Conservation (phyloP, 257 asterid genomes). For the Craterostigma plantagineum region DNA sequence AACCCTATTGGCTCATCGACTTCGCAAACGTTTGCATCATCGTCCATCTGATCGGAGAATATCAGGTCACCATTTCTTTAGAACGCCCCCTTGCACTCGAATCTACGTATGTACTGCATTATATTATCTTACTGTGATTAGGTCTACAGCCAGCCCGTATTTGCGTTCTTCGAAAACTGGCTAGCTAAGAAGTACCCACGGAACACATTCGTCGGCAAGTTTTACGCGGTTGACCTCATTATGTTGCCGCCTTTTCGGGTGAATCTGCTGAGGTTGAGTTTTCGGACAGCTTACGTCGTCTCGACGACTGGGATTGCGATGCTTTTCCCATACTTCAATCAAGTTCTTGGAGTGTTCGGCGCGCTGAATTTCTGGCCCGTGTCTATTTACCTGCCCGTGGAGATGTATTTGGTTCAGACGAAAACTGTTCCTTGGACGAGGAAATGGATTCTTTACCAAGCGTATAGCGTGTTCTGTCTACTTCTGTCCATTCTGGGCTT, state of each 20-base stretch:
- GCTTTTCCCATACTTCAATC: conserved; percentile 63
- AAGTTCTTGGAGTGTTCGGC: conserved; percentile 57
- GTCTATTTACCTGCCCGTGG: conserved; percentile 63
- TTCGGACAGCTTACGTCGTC: conserved; percentile 50
- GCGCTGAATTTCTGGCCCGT: conserved; percentile 67
- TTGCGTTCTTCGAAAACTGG: conserved; percentile 45
- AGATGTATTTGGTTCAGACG: conserved; percentile 58
- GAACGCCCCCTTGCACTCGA: no score
- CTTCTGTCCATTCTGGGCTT: conserved; percentile 31
- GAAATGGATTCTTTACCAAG: conserved; percentile 24
- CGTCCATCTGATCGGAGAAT: conserved; percentile 22
- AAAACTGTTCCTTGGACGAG: conserved; percentile 31
- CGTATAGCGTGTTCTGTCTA: conserved; percentile 29
- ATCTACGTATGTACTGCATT: no score
- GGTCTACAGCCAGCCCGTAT: conserved; percentile 48
- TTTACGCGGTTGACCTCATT: conserved; percentile 12
- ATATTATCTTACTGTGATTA: no score
- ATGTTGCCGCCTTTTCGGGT: conserved; percentile 20
- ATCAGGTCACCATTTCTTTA: conserved; percentile 16
- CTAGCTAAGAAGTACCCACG: conserved; percentile 22
- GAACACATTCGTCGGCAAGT: conserved; percentile 17
- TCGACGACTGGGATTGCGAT: conserved; percentile 46
- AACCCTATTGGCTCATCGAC: conserved; percentile 25
- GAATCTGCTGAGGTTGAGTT: conserved; percentile 30
- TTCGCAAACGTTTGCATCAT: conserved; percentile 23